Evolutionary conservation across 1,284 basidiomycete species (phyloP).

Genomic region (Pseudozyma sp.): DNA sequence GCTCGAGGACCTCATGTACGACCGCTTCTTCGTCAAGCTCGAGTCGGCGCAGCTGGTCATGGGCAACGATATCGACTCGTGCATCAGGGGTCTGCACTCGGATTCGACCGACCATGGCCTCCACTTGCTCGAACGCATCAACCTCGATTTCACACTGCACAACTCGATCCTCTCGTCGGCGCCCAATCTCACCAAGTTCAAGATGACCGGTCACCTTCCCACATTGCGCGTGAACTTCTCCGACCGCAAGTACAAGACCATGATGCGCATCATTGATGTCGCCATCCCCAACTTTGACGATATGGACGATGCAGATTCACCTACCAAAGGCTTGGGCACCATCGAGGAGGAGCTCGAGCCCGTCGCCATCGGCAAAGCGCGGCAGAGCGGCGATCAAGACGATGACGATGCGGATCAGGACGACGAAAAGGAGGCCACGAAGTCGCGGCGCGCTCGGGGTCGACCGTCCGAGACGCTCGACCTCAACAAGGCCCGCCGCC

Average conservation of each 20-base stretch:
- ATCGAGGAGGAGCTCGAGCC: conserved; percentile 49
- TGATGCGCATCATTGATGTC: conserved; percentile 93
- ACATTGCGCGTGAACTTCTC: conserved; percentile 92
- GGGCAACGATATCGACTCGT: conserved; percentile 84
- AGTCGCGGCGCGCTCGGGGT: conserved; percentile 23
- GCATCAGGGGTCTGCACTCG: conserved; percentile 74
- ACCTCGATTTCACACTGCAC: conserved; percentile 88
- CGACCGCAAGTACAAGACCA: conserved; percentile 91
- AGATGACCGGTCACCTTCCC: conserved; percentile 89
- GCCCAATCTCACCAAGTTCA: conserved; percentile 87
- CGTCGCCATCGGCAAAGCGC: conserved; percentile 19
- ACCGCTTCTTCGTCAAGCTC: conserved; percentile 86
- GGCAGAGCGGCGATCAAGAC: conserved; percentile 9
- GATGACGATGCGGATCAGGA: conserved; percentile 17
- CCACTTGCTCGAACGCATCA: conserved; percentile 90
- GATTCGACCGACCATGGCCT: conserved; percentile 73
- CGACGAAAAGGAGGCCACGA: conserved; percentile 11
- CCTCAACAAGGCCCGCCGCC: conserved; percentile 56
- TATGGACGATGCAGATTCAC: conserved; percentile 46
- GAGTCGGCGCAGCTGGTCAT: conserved; percentile 92
- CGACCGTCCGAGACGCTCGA: conserved; percentile 48
- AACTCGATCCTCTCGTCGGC: conserved; percentile 92
- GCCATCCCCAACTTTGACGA: conserved; percentile 86
- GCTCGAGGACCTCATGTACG: conserved; percentile 96
- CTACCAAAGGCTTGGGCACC: conserved; percentile 32